Conservation (phyloP, 2,329 filamentous ascomycete genomes). For the Epicoccum nigrum region DNA sequence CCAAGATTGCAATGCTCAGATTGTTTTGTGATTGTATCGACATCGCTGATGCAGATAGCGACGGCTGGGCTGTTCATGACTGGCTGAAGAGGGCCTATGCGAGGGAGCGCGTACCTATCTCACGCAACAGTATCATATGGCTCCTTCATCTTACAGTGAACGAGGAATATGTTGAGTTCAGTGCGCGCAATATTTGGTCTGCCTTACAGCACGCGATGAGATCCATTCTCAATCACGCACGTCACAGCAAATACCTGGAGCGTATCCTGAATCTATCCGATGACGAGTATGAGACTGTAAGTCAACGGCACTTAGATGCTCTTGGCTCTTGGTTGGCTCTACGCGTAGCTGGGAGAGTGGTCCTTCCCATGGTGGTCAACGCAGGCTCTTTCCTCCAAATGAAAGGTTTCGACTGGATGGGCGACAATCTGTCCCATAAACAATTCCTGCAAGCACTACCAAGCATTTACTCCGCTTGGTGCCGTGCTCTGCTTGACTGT, state of each 20-base stretch:
- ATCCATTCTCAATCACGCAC: slow-evolving; percentile 15
- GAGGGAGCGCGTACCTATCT: slow-evolving; percentile 17
- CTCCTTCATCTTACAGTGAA: slow-evolving; percentile 15
- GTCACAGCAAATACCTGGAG: slow-evolving; percentile 1
- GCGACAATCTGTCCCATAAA: slow-evolving; percentile 15
- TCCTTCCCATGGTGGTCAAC: slow-evolving; percentile 19
- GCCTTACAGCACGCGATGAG: slow-evolving; percentile 19
- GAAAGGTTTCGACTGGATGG: slow-evolving; percentile 23
- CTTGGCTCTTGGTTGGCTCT: slow-evolving; percentile 17
- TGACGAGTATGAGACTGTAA: not conserved
- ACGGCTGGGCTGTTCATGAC: slow-evolving; percentile 22
- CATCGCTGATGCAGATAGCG: slow-evolving; percentile 11
- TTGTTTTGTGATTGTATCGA: slow-evolving; percentile 25
- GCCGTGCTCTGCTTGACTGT: slow-evolving; percentile 10
- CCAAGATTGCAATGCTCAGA: slow-evolving; percentile 22
- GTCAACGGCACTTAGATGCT: slow-evolving; percentile 3
- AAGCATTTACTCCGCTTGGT: slow-evolving; percentile 22
- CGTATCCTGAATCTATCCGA: slow-evolving; percentile 8
- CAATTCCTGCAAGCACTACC: slow-evolving; percentile 18
- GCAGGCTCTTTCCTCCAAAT: slow-evolving; percentile 22
- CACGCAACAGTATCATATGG: slow-evolving; percentile 24
- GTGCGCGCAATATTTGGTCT: slow-evolving; percentile 15
- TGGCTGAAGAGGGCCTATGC: slow-evolving; percentile 25
- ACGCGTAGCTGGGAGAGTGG: slow-evolving; percentile 7
- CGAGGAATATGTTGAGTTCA: slow-evolving; percentile 20